phyloP scores from a whole-genome alignment of 2,329 filamentous ascomycete species.

The Epichloe scottii region DNA sequence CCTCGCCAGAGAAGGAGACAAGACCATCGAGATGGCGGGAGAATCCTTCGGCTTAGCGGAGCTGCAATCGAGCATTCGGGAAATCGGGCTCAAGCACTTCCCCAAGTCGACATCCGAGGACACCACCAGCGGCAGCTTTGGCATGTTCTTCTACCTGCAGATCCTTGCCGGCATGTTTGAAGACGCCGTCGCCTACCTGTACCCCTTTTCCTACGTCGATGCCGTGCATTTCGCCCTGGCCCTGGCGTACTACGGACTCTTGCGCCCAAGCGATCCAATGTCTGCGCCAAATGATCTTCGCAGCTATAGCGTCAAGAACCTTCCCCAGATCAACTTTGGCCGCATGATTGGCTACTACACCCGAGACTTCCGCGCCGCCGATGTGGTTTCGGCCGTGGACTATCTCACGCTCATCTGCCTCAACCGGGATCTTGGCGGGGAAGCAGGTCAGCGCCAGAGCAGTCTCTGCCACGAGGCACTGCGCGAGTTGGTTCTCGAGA shows the following conservation, averaged over 20 bases:
- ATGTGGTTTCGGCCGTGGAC: conserved; percentile 81
- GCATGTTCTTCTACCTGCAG: conserved; percentile 88
- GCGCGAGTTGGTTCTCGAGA: conserved; percentile 90
- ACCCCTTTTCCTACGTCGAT: conserved; percentile 81
- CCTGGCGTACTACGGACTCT: conserved; percentile 75
- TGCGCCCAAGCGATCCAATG: conserved; percentile 74
- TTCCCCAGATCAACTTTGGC: conserved; percentile 85
- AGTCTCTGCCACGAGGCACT: conserved; percentile 84
- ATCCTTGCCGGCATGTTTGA: conserved; percentile 88
- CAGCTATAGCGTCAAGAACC: conserved; percentile 52
- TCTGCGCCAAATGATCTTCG: conserved; percentile 59
- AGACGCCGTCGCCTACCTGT: conserved; percentile 81
- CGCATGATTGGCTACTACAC: conserved; percentile 93
- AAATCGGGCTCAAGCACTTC: conserved; percentile 88
- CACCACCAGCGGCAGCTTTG: conserved; percentile 60
- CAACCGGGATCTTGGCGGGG: conserved; percentile 68
- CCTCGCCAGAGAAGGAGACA: conserved; percentile 52
- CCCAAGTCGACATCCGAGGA: conserved; percentile 68
- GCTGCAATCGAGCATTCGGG: conserved; percentile 67
- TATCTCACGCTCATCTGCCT: conserved; percentile 87
- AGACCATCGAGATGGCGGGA: conserved; percentile 49
- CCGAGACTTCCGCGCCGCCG: conserved; percentile 82
- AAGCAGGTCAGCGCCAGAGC: conserved; percentile 63
- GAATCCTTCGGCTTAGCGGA: conserved; percentile 53
- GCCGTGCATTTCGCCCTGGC: conserved; percentile 91